Base-by-base conservation (phyloP, 1,284 basidiomycete genomes). In the Ustilago shanxiensis region DNA sequence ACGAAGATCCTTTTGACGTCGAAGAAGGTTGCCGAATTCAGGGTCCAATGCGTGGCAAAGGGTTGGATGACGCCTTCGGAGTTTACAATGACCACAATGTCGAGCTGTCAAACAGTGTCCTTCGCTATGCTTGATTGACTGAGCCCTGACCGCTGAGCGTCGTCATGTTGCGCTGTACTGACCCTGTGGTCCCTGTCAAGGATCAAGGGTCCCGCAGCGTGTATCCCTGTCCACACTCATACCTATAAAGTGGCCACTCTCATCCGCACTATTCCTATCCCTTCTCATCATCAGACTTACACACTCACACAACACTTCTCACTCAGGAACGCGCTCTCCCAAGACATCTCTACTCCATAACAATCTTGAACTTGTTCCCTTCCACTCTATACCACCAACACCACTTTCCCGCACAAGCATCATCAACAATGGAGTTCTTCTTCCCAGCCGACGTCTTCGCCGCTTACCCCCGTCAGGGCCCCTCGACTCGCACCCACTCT, bases 371-470 rank as follows among this genome's bases (percentile, higher is more conserved):
- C 29, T 50, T 52, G 26, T 35, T 18, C 35, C 8, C 39, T 35
- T 10, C 16, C 54, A 35, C 33, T 37, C 3, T 44, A 39, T 51
- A 31, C 16, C 56, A 39, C 51, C 56, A 39, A 52, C 45, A 29
- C 11, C 60, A 26, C 60, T 28, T n/a, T 39, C 14, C 22, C 54
- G 47, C 24, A 13, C 14, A 24, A 3, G 31, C 37, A 44, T 24
- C 26, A 24, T 10, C 47, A 18, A 58, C 24, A 29, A 78, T 78
- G 75, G 75, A 78, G 71, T 78, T 78, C 67, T 78, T 71, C 75
- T 69, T 78, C 62, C 75, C 75, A 58, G 61, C 71, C 65, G 75
- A 78, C 58, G 67, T 78, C 50, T 74, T 74, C 39, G 39, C 75
- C 59, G 63, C 66, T 35, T 67, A 74, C 60, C 75, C 72, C 18